Conservation (phyloP, 2,329 filamentous ascomycete genomes). For the Helotiales sp. region DNA sequence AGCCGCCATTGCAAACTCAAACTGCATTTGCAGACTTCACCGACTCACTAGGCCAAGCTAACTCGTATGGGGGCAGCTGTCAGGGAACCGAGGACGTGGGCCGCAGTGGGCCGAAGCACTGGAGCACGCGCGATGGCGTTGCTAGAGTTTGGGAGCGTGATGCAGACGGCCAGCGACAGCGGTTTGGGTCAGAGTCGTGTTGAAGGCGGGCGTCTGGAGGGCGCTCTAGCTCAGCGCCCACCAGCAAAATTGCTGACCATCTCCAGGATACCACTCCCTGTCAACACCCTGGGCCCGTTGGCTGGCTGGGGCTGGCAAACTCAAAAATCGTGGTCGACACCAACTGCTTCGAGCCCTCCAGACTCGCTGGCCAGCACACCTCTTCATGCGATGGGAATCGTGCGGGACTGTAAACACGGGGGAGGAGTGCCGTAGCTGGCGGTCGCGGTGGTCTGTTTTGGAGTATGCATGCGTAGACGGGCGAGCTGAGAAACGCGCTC, state of each 20-base stretch:
- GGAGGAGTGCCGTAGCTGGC: neutral
- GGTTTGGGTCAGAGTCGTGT: constrained; percentile 8
- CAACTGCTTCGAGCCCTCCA: constrained; percentile 8
- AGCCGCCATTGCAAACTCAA: neutral
- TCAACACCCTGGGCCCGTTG: constrained; percentile 7
- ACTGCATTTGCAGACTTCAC: neutral
- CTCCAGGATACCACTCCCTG: constrained; percentile 15
- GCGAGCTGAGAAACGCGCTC: constrained; percentile 5
- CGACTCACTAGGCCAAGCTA: too few species aligned
- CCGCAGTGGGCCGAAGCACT: constrained; percentile 15
- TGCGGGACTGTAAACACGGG: neutral
- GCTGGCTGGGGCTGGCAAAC: constrained; percentile 7
- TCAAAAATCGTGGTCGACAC: constrained; percentile 3
- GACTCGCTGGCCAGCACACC: too few species aligned
- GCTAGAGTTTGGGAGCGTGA: constrained; percentile 15
- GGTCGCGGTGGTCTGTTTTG: constrained; percentile 14
- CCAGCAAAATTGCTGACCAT: constrained; percentile 5
- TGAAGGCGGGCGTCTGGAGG: constrained; percentile 7
- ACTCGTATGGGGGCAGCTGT: constrained; percentile 15
- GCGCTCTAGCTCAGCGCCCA: neutral
- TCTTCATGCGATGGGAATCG: constrained; percentile 12
- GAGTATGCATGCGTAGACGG: constrained; percentile 2
- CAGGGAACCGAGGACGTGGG: constrained; percentile 13
- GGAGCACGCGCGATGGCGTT: constrained; percentile 17
- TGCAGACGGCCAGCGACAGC: constrained; percentile 5